Base-by-base conservation (phyloP, 2,329 filamentous ascomycete species). In the Neopestalotiopsis rosae region DNA sequence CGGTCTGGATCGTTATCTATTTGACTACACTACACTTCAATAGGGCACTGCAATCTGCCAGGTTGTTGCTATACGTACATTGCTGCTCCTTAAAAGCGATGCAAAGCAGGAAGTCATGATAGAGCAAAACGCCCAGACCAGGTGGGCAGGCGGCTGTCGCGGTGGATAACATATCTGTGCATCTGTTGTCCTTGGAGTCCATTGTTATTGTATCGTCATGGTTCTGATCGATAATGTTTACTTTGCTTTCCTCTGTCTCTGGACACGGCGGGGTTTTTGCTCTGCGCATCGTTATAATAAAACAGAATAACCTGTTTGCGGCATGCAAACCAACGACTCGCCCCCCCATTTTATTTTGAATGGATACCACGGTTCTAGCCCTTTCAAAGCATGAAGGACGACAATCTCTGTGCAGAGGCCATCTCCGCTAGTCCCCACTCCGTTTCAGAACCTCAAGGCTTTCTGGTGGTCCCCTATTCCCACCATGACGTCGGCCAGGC, bases 401-500 rank as follows among this genome's bases (percentile, higher is more conserved):
- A 57, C 49, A 38, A 66, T 34, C 42, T 17, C 34, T 66, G n/a
- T n/a, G 63, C 63, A 40, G 24, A 56, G n/a, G n/a, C 34, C 32
- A 20, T 24, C 14, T 38, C 28, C 13, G 10, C 34, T 4, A 38
- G 34, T 65, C 63, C 56, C 63, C 63, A 66, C 63, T 17, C 30
- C 9, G 63, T 66, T 66, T 66, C 63, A 66, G 63, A 66, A 32
- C 28, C 42, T 32, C 28, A 17, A 57, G 63, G 61, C 61, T 28
- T 24, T 34, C 38, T 38, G 20, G 40, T 49, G 61, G 61, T 62
- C 32, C 59, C 28, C 34, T 62, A 20, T 34, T 40, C 32, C 32
- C 32, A 40, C 61, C 34, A 64, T 64, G 61, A 64, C 61, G 61
- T 64, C 61, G 61, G 34, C 61, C 40, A 30, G 57, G 57, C 10